These are phyloP conservation scores for Aspergillus funiculosus DNA, from an alignment of 495 filamentous ascomycete genomes.

Conservation along the genomic window DNA sequence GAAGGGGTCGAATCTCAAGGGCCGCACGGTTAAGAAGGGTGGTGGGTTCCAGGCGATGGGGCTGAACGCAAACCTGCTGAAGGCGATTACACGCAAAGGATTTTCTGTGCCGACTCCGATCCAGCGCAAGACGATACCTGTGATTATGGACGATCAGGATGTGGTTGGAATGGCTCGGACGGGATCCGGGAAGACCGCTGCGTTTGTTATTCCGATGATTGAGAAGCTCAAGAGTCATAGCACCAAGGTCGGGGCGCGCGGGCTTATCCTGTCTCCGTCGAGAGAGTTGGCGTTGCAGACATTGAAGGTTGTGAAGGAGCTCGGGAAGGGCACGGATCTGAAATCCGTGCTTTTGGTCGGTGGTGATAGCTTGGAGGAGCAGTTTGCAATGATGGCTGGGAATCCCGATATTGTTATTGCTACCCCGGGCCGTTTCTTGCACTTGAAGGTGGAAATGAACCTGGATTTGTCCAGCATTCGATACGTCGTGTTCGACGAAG, in stretches of 20 bases:
- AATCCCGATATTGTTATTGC: constrained; percentile 97
- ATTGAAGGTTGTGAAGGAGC: constrained; percentile 90
- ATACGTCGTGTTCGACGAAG: constrained; percentile 96
- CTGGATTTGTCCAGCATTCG: constrained; percentile 77
- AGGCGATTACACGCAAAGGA: constrained; percentile 86
- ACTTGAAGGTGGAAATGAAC: constrained; percentile 92
- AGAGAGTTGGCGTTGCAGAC: constrained; percentile 93
- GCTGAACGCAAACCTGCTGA: constrained; percentile 72
- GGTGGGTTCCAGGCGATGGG: constrained; percentile 98
- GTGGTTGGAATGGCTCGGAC: constrained; percentile 97
- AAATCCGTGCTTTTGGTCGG: constrained; percentile 84
- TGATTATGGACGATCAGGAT: constrained; percentile 82
- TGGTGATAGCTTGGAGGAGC: constrained; percentile 92
- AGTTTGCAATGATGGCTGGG: constrained; percentile 84
- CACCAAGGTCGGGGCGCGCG: constrained; percentile 74
- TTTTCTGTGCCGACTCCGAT: constrained; percentile 96
- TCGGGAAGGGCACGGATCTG: constrained; percentile 83
- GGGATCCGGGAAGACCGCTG: constrained; percentile 93
- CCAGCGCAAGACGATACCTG: constrained; percentile 90
- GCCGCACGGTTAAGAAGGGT: constrained; percentile 82
- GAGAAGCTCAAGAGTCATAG: constrained; percentile 89
- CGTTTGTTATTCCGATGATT: constrained; percentile 97
- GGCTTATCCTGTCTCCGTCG: constrained; percentile 81
- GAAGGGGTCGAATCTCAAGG: constrained; percentile 74
- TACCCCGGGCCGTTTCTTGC: constrained; percentile 90